phyloP scores from a whole-genome alignment of 345 rosid species.

The Eucalyptus curtisii region DNA sequence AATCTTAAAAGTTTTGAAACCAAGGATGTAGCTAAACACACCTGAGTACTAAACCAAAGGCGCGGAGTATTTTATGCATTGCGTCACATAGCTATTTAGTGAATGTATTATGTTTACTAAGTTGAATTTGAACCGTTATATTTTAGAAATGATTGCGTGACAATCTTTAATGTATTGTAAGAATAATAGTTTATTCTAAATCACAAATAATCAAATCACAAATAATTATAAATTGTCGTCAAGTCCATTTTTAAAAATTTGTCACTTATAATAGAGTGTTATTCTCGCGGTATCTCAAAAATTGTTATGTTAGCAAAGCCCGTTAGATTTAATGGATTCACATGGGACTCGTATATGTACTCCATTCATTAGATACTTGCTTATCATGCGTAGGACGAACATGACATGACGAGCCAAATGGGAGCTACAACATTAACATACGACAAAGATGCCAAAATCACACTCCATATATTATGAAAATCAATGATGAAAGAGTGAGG shows the following conservation, averaged over 20 bases:
- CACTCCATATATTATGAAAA: neutral
- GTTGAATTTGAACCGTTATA: neutral
- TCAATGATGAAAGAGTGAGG: neutral
- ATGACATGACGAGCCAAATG: neutral
- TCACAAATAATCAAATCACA: too few species aligned
- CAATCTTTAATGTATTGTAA: too few species aligned
- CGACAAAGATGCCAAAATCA: neutral
- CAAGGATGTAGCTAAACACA: too few species aligned
- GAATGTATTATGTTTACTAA: neutral
- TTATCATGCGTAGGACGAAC: neutral
- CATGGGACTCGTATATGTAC: neutral
- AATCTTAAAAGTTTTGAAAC: too few species aligned
- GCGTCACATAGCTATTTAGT: neutral
- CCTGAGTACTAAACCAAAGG: neutral
- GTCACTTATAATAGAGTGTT: too few species aligned
- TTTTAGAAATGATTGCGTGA: neutral
- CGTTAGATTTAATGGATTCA: neutral
- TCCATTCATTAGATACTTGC: neutral
- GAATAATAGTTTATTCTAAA: too few species aligned
- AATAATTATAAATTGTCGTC: too few species aligned
- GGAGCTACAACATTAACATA: neutral
- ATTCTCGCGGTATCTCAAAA: too few species aligned
- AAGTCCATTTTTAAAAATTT: rapidly evolving
- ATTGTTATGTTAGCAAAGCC: too few species aligned
- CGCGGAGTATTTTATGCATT: neutral